phyloP scores from a whole-genome alignment of 2,329 filamentous ascomycete species.

The Monilinia fructicola region DNA sequence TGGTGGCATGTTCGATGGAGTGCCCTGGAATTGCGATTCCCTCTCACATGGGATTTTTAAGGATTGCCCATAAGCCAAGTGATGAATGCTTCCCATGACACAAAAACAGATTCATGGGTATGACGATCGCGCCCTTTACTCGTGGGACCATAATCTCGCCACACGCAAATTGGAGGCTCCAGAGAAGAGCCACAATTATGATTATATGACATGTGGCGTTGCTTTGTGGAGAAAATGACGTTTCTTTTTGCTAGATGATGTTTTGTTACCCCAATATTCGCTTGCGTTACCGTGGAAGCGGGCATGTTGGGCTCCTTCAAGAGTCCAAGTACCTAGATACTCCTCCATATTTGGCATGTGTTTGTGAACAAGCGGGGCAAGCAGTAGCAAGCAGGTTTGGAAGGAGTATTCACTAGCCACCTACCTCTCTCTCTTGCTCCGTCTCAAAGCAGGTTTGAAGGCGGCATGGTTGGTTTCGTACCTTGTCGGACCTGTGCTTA shows the following conservation, averaged over 20 bases:
- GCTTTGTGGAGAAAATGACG: conserved; percentile 5
- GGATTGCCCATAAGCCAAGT: conserved; percentile 1
- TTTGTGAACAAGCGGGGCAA: background rate
- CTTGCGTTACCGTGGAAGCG: conserved; percentile 1
- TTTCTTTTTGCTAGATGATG: background rate
- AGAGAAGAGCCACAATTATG: conserved; percentile 10
- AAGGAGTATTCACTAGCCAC: conserved; percentile 9
- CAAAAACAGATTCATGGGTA: background rate
- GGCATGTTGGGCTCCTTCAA: too few relatives aligned
- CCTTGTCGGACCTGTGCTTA: background rate
- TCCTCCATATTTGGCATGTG: background rate
- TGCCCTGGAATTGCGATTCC: background rate
- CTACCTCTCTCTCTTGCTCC: background rate
- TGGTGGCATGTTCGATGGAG: too few relatives aligned
- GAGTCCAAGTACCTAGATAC: too few relatives aligned
- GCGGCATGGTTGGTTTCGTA: background rate
- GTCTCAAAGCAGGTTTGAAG: background rate
- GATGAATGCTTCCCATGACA: background rate
- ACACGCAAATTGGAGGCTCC: background rate
- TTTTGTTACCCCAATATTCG: background rate
- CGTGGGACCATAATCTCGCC: background rate
- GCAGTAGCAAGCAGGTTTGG: background rate
- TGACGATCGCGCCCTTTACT: background rate
- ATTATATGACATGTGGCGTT: conserved; percentile 10
- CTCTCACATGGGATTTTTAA: conserved; percentile 11